phyloP scores from a whole-genome alignment of 2,329 filamentous ascomycete species.

The Dothidotthia symphoricarpi region DNA sequence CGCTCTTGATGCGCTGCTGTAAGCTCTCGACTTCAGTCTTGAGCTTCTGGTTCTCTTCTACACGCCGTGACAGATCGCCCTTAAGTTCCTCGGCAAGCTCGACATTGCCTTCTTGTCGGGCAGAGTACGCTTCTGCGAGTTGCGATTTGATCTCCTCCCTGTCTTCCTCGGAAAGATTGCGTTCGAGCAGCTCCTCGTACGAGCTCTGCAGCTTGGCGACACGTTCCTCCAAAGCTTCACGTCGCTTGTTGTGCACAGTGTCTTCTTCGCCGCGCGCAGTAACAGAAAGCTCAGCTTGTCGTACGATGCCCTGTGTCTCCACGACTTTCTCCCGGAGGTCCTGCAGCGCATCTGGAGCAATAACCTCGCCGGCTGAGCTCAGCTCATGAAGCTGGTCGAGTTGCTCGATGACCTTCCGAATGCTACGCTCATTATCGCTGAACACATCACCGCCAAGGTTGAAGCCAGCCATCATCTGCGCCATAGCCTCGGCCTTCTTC shows the following conservation, averaged over 20 bases:
- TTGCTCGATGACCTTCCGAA: slow-evolving; percentile 79
- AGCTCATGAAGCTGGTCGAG: slow-evolving; percentile 76
- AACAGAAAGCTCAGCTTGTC: slow-evolving; percentile 85
- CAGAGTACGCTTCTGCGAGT: slow-evolving; percentile 72
- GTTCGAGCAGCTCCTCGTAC: slow-evolving; percentile 78
- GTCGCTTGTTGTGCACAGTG: slow-evolving; percentile 62
- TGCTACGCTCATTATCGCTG: slow-evolving; percentile 84
- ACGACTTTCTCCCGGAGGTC: slow-evolving; percentile 75
- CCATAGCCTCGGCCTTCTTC: slow-evolving; percentile 99
- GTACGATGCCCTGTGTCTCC: slow-evolving; percentile 87
- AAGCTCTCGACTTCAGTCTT: slow-evolving; percentile 78
- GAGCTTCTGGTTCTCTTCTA: slow-evolving; percentile 78
- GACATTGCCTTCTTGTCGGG: slow-evolving; percentile 70
- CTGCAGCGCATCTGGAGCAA: slow-evolving; percentile 78
- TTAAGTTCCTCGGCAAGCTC: slow-evolving; percentile 75
- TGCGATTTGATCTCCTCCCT: slow-evolving; percentile 79
- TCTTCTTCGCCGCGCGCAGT: slow-evolving; percentile 67
- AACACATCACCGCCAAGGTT: slow-evolving; percentile 91
- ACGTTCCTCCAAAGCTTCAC: slow-evolving; percentile 73
- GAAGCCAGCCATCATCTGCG: slow-evolving; percentile 99
- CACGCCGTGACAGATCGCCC: slow-evolving; percentile 71
- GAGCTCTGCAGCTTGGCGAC: slow-evolving; percentile 73
- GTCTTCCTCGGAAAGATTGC: slow-evolving; percentile 75
- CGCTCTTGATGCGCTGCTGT: slow-evolving; percentile 69
- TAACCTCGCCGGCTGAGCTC: slow-evolving; percentile 71